Percentiles rank a stretch among this genome's conserved stretches.
Evolutionary conservation across 2,329 filamentous ascomycete species (phyloP).

Genomic region (Claviceps arundinis): DNA sequence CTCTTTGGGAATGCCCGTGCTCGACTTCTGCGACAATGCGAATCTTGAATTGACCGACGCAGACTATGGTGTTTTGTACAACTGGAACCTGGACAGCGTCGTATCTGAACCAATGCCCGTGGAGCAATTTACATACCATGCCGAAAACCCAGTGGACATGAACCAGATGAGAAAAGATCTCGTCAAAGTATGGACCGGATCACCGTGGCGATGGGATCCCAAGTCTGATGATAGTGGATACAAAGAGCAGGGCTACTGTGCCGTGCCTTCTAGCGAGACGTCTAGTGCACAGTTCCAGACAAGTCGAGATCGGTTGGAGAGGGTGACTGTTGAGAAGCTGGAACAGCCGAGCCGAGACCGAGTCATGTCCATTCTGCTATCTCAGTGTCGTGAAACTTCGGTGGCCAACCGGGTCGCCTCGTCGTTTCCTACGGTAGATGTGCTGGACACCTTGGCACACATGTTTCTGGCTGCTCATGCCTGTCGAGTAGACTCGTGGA

Average conservation of each 20-base stretch:
- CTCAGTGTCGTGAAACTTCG: slow-evolving; percentile 38
- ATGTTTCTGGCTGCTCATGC: slow-evolving; percentile 44
- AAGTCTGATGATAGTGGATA: slow-evolving; percentile 30
- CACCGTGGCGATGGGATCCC: slow-evolving; percentile 37
- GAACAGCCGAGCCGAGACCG: slow-evolving; percentile 41
- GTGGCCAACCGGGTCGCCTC: slow-evolving; percentile 39
- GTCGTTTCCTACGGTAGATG: slow-evolving; percentile 48
- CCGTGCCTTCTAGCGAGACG: slow-evolving; percentile 26
- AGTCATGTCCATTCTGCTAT: slow-evolving; percentile 50
- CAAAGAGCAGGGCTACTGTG: slow-evolving; percentile 30
- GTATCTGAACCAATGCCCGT: slow-evolving; percentile 10
- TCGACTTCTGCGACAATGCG: slow-evolving; percentile 37
- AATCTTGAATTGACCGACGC: slow-evolving; percentile 38
- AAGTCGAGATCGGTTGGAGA: slow-evolving; percentile 22
- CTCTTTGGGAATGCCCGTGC: slow-evolving; percentile 27
- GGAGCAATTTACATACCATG: slow-evolving; percentile 12
- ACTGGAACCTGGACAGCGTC: slow-evolving; percentile 31
- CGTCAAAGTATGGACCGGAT: slow-evolving; percentile 35
- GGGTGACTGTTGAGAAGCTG: slow-evolving; percentile 30
- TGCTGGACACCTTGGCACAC: slow-evolving; percentile 48
- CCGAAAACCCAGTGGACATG: slow-evolving; percentile 29
- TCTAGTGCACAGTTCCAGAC: slow-evolving; percentile 25
- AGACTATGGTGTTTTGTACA: slow-evolving; percentile 36
- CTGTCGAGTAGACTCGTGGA: slow-evolving; percentile 43
- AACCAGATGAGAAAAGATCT: slow-evolving; percentile 32